Percentiles rank a stretch among this genome's conserved stretches.
Evolutionary conservation across 2,329 filamentous ascomycete species (phyloP).

Genomic region (Sporothrix globosa): DNA sequence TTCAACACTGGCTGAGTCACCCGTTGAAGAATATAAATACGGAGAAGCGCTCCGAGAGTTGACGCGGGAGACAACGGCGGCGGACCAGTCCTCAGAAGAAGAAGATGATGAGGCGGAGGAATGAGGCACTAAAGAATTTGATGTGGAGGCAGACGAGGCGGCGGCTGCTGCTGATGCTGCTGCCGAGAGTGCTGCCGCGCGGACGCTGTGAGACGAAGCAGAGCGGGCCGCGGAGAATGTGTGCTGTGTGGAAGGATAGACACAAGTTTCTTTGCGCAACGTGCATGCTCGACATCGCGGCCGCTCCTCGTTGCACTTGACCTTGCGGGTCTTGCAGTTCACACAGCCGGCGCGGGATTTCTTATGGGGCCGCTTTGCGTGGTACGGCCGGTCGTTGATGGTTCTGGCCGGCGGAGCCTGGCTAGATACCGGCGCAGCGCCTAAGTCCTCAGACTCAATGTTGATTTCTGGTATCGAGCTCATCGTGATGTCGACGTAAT

Average conservation of each 20-base stretch:
- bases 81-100: constrained; percentile 22
- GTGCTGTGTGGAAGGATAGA: constrained; percentile 46
- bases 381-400: constrained; percentile 43
- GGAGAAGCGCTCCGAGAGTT: constrained; percentile 17
- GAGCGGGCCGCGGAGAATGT: not conserved
- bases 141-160: not conserved
- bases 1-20: not conserved
- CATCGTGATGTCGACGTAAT: not conserved
- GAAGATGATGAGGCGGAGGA: constrained; percentile 10
- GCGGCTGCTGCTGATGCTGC: not conserved
- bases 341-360: constrained; percentile 57
- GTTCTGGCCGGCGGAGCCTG: not conserved
- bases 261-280: constrained; percentile 53
- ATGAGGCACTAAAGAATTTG: not conserved
- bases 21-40: not conserved
- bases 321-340: constrained; percentile 60
- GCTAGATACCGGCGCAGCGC: not conserved
- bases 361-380: constrained; percentile 57
- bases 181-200: not conserved
- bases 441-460: not conserved
- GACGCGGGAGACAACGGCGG: not conserved
- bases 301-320: constrained; percentile 58
- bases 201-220: constrained; percentile 22
- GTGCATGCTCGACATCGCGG: constrained; percentile 56
- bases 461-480: not conserved